Conservation (phyloP, 495 filamentous ascomycete genomes). For the Tuber aestivum region DNA sequence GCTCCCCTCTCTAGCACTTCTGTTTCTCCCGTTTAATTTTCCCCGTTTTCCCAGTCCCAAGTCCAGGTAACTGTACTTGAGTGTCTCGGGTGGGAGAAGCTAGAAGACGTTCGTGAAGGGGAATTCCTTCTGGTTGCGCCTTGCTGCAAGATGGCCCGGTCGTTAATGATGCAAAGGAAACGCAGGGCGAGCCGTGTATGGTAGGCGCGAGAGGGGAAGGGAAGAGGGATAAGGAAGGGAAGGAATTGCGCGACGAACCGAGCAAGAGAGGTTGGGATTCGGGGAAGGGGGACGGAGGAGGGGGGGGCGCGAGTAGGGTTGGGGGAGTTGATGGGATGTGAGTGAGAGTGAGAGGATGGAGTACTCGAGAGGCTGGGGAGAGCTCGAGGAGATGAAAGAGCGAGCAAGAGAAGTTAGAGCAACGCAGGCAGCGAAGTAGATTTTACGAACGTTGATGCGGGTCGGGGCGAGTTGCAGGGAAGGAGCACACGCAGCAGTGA, state of each 20-base stretch:
- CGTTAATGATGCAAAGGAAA: slow-evolving; percentile 44
- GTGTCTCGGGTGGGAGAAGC: slow-evolving; percentile 41
- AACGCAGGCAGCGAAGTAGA: slow-evolving; percentile 42
- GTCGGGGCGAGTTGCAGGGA: slow-evolving; percentile 43
- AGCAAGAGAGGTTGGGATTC: slow-evolving; percentile 40
- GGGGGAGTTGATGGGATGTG: slow-evolving; percentile 36
- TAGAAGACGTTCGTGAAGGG: slow-evolving; percentile 39
- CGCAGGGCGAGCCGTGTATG: slow-evolving; percentile 44
- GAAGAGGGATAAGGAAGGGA: slow-evolving; percentile 33
- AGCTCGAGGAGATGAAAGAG: slow-evolving; percentile 26
- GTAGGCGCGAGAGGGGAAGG: slow-evolving; percentile 42
- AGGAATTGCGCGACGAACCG: slow-evolving; percentile 41
- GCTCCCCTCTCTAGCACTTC: slow-evolving; percentile 38
- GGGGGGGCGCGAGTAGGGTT: slow-evolving; percentile 35
- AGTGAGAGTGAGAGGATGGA: slow-evolving; percentile 30
- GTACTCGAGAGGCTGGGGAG: slow-evolving; percentile 35
- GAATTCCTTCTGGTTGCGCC: slow-evolving; percentile 33
- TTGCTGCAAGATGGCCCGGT: slow-evolving; percentile 41
- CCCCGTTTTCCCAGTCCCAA: not conserved
- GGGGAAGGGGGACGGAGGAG: slow-evolving; percentile 29
- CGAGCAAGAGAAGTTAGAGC: slow-evolving; percentile 32
- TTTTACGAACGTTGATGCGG: slow-evolving; percentile 42
- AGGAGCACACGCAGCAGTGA: slow-evolving; percentile 42
- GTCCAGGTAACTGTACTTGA: slow-evolving; percentile 31
- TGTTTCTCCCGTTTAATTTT: slow-evolving; percentile 15